These are phyloP conservation scores for Phytophthora sp. DNA, from an alignment of 352 stramenopile genomes.

Conservation along the genomic window DNA sequence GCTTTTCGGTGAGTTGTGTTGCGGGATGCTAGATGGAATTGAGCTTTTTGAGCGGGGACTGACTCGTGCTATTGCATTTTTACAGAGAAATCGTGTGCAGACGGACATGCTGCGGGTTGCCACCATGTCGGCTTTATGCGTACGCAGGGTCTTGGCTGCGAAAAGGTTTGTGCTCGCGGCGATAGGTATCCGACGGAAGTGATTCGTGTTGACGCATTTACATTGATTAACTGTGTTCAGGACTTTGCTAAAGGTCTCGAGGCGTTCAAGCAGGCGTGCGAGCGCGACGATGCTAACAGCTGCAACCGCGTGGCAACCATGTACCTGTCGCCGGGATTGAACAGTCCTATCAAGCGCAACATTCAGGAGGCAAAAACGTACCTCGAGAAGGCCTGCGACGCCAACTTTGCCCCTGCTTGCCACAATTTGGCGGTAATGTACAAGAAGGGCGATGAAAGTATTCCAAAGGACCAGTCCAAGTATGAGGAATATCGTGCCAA, in stretches of 20 bases:
- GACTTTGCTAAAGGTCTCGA: slow-evolving; percentile 66
- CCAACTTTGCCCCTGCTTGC: slow-evolving; percentile 87
- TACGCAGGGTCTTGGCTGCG: slow-evolving; percentile 68
- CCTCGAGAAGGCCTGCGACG: slow-evolving; percentile 76
- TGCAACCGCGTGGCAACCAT: slow-evolving; percentile 85
- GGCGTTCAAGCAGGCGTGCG: slow-evolving; percentile 79
- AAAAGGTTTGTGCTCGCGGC: slow-evolving; percentile 51
- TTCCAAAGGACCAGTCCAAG: slow-evolving; percentile 64
- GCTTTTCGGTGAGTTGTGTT: slow-evolving; percentile 64
- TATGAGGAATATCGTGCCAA: slow-evolving; percentile 82
- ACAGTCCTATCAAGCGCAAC: slow-evolving; percentile 56
- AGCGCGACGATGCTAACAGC: slow-evolving; percentile 75
- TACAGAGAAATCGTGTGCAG: slow-evolving; percentile 80
- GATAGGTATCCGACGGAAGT: too few relatives aligned
- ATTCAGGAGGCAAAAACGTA: slow-evolving; percentile 66
- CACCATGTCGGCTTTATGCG: slow-evolving; percentile 89
- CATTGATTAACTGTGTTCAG: slow-evolving; percentile 39
- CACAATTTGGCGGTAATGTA: slow-evolving; percentile 91
- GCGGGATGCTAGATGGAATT: not conserved
- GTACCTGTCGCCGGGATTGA: slow-evolving; percentile 54
- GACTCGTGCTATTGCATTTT: not conserved
- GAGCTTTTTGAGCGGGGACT: not conserved
- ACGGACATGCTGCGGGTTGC: slow-evolving; percentile 74
- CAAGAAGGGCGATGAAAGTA: slow-evolving; percentile 84
- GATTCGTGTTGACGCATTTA: slow-evolving; percentile 5